A percentile compares a stretch with the other conserved stretches of the same genome.
Conservation (phyloP, 2,329 filamentous ascomycete genomes). For the Neopestalotiopsis sp. region DNA sequence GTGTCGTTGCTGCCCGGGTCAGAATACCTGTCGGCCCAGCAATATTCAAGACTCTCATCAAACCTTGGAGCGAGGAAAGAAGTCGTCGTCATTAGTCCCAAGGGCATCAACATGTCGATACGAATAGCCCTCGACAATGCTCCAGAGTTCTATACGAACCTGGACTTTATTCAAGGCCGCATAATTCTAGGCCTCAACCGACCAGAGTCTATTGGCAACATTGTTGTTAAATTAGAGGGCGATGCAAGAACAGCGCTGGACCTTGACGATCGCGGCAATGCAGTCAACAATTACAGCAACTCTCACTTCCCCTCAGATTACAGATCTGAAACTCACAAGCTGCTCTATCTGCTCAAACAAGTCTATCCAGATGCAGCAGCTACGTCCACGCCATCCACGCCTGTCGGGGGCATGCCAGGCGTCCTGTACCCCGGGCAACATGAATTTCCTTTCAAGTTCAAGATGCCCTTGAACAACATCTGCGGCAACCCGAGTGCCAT, state of each 20-base stretch:
- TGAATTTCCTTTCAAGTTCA: slow-evolving; percentile 80
- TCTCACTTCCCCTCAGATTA: slow-evolving; percentile 42
- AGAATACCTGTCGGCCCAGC: not conserved
- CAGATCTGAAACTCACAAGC: slow-evolving; percentile 69
- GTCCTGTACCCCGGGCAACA: slow-evolving; percentile 73
- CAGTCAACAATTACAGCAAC: slow-evolving; percentile 27
- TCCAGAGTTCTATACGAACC: slow-evolving; percentile 79
- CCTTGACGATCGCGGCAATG: slow-evolving; percentile 52
- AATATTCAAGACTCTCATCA: not conserved
- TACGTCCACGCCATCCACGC: slow-evolving; percentile 46
- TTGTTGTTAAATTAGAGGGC: slow-evolving; percentile 84
- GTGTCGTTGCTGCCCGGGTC: slow-evolving; percentile 9
- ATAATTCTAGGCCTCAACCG: slow-evolving; percentile 64
- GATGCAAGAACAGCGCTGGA: slow-evolving; percentile 73
- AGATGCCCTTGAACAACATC: slow-evolving; percentile 77
- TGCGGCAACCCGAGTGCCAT: slow-evolving; percentile 63
- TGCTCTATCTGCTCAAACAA: slow-evolving; percentile 75
- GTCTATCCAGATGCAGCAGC: slow-evolving; percentile 69
- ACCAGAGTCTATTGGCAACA: slow-evolving; percentile 72
- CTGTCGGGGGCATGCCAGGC: slow-evolving; percentile 47
- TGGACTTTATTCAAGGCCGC: slow-evolving; percentile 73
- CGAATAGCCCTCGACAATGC: slow-evolving; percentile 70
- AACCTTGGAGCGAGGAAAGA: not conserved
- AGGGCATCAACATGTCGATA: slow-evolving; percentile 62
- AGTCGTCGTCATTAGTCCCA: not conserved